Percentiles rank a stretch among this genome's conserved stretches.
These are phyloP conservation scores for Xylariaceae sp. DNA, from an alignment of 2,329 filamentous ascomycete genomes.

Conservation along the genomic window DNA sequence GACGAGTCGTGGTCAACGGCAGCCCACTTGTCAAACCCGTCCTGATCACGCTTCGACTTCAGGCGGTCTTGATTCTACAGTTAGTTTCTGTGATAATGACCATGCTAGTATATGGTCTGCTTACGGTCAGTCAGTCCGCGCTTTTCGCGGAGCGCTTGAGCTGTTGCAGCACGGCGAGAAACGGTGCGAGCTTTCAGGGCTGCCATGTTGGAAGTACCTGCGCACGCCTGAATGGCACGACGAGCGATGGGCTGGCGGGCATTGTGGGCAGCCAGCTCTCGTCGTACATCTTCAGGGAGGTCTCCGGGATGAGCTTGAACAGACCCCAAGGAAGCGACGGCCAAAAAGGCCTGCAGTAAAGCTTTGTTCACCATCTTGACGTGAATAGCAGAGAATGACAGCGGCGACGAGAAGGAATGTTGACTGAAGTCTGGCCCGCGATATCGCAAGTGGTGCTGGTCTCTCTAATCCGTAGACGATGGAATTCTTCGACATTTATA, in stretches of 20 bases:
- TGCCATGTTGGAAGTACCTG: conserved; percentile 31
- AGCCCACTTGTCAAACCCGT: conserved; percentile 25
- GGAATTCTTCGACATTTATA: too few relatives aligned
- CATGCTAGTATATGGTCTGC: conserved; percentile 1
- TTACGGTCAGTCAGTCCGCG: conserved; percentile 26
- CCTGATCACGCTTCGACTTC: conserved; percentile 26
- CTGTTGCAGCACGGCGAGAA: conserved; percentile 35
- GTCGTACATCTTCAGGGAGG: conserved; percentile 23
- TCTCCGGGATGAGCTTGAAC: conserved; percentile 38
- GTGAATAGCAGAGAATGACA: conserved; percentile 1
- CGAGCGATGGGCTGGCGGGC: conserved; percentile 33
- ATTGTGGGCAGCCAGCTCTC: conserved; percentile 32
- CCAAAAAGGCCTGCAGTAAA: conserved; percentile 23
- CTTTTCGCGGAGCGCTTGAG: conserved; percentile 35
- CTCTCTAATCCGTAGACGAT: too few relatives aligned
- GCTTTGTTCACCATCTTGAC: conserved; percentile 25
- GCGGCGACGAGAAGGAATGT: neutral
- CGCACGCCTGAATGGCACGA: conserved; percentile 35
- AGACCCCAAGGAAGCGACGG: conserved; percentile 20
- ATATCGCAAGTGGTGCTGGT: too few relatives aligned
- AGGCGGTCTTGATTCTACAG: conserved; percentile 17
- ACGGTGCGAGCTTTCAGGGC: conserved; percentile 36
- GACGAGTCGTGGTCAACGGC: conserved; percentile 23
- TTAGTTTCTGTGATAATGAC: neutral
- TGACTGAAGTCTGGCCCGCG: too few relatives aligned